Conservation (phyloP, 768 basidiomycete species). For the Hysterangium stoloniferum region DNA sequence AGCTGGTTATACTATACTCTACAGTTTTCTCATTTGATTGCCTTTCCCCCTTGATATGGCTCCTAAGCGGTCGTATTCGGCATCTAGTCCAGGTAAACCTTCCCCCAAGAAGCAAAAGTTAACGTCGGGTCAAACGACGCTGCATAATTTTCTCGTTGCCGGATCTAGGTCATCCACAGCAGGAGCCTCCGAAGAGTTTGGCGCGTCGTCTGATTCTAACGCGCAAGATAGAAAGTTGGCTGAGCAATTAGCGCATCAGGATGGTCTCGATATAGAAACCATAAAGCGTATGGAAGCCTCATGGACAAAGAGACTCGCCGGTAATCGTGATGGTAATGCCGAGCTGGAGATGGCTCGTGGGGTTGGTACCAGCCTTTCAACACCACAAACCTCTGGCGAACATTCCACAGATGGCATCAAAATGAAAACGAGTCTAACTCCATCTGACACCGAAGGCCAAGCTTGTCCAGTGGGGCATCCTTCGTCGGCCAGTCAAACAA, state of each 20-base stretch:
- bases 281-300: constrained; percentile 1
- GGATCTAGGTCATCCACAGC: constrained; percentile 23
- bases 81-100: constrained; percentile 1
- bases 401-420: neutral
- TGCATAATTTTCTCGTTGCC: constrained; percentile 4
- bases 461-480: neutral
- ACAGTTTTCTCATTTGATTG: too few species aligned
- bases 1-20: too few species aligned
- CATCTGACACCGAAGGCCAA: neutral
- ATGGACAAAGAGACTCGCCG: constrained; percentile 3
- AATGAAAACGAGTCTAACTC: too few species aligned
- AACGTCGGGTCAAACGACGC: constrained; percentile 1
- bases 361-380: too few species aligned
- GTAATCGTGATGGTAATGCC: neutral
- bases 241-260: constrained; percentile 3
- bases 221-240: constrained; percentile 11
- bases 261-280: constrained; percentile 11
- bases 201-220: neutral
- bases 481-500: neutral
- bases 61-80: neutral
- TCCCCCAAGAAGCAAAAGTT: constrained; percentile 1
- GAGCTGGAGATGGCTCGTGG: too few species aligned
- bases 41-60: too few species aligned
- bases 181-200: too few species aligned
- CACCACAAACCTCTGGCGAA: neutral